Percentiles rank a stretch among this genome's conserved stretches.
phyloP scores from a whole-genome alignment of 2,329 filamentous ascomycete species.

The Colletotrichum caudatum region DNA sequence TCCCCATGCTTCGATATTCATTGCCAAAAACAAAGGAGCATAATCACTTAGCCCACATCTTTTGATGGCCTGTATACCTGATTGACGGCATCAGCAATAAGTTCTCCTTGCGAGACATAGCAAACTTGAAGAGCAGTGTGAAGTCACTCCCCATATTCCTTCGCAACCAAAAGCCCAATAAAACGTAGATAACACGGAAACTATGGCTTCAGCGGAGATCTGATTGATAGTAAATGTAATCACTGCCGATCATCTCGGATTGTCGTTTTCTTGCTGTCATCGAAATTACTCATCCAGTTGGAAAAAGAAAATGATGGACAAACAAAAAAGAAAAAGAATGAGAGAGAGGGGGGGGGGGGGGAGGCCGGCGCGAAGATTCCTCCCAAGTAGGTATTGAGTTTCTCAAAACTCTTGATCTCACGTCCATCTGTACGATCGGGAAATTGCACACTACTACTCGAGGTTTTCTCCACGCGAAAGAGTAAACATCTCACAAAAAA shows the following conservation, averaged over 20 bases:
- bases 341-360: too few relatives aligned
- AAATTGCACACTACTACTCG: background rate
- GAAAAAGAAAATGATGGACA: too few relatives aligned
- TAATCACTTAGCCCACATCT: background rate
- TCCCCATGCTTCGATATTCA: too few relatives aligned
- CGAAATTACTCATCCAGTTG: too few relatives aligned
- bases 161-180: background rate
- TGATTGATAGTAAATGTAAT: background rate
- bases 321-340: too few relatives aligned
- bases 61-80: background rate
- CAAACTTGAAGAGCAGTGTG: background rate
- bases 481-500: background rate
- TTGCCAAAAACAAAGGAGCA: too few relatives aligned
- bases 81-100: background rate
- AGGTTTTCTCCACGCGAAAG: background rate
- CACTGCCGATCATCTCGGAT: background rate
- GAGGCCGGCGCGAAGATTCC: too few relatives aligned
- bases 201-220: too few relatives aligned
- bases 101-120: too few relatives aligned
- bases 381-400: background rate
- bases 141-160: background rate
- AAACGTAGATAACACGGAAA: background rate
- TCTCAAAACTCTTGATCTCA: background rate
- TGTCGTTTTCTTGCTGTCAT: background rate
- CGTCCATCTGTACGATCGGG: background rate